These are phyloP conservation scores for Pestalotiopsis sp. DNA, from an alignment of 2,329 filamentous ascomycete genomes.

Conservation along the genomic window DNA sequence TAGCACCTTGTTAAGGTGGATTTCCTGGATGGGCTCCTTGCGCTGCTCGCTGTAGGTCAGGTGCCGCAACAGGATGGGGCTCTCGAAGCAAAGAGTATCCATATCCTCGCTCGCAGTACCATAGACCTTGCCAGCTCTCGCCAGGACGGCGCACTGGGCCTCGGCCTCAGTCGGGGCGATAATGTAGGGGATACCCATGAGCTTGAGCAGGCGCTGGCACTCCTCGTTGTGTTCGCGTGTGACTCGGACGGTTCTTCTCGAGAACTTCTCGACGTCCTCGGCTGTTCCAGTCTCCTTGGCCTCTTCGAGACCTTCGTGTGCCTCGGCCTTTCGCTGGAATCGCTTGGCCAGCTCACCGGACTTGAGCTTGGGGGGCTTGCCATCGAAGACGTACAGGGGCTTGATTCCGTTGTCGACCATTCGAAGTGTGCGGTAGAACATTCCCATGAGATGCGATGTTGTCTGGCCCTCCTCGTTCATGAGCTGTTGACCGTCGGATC, in stretches of 20 bases:
- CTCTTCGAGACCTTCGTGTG: constrained; percentile 85
- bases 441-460: constrained; percentile 97
- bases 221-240: constrained; percentile 97
- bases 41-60: constrained; percentile 96
- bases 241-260: constrained; percentile 85
- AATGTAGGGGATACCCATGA: constrained; percentile 97
- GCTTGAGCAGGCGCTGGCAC: constrained; percentile 83
- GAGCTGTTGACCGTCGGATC: constrained; percentile 93
- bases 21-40: constrained; percentile 97
- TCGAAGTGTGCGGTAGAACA: constrained; percentile 98
- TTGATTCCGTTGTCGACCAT: constrained; percentile 99
- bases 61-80: constrained; percentile 87
- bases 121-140: constrained; percentile 90
- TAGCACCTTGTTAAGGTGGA: constrained; percentile 82
- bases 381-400: constrained; percentile 96
- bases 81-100: constrained; percentile 95
- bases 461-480: constrained; percentile 95
- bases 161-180: constrained; percentile 96
- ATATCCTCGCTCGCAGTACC: constrained; percentile 97
- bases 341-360: constrained; percentile 95
- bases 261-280: constrained; percentile 98
- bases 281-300: constrained; percentile 97
- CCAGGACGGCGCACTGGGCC: constrained; percentile 90
- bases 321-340: constrained; percentile 92
- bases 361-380: constrained; percentile 94